Evolutionary conservation across 371 early-diverging fungal genomes (phyloP), one percentile per base, ranked within the genome.

Genomic region (Mucor indicus): DNA sequence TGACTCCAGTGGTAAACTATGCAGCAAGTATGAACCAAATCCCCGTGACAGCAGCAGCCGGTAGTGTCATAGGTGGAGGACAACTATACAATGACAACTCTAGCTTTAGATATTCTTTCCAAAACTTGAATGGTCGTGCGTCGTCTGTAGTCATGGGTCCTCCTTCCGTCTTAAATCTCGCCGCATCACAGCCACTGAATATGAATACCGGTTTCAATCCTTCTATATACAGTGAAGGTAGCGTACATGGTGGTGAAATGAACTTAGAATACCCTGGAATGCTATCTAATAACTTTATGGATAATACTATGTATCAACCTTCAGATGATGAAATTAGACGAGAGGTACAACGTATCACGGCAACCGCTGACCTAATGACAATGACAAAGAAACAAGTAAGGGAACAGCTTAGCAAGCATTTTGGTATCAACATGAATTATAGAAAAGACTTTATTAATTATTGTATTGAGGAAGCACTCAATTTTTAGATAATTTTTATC

Each of bases 371-470:
- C 52, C 62, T 91, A 25, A 87, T 86, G 81, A 69, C 78, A 19
- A 75, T 90, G 51, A 89, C 92, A 25, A 92, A 92, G 67, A 90
- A 90, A 61, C 86, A 86, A 57, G 90, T 97, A 22, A 64, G 98
- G 6, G 90, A 92, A 49, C 84, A 90, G 52, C 66, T 97, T 36
- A 72, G 83, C 22, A 47, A 64, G 27, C 64, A 81, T 27, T 93
- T 89, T 68, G 88, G 89, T 3, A 62, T 89, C 12, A 94, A 95
- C 44, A 66, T 95, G 71, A 69, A 71, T 9, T 45, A 79, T 4
- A 69, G 81, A 61, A 88, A 87, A 63, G 92, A 93, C 29, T 92
- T 83, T 59, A 91, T 97, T 50, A 88, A 93, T 50, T 64, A 80
- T 19, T 83, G 85, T 48, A 93, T 97, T 50, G 95, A 93, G 66